These are phyloP conservation scores for Capsella bursapastoris DNA, from an alignment of 345 rosid species.

Conservation along the genomic window DNA sequence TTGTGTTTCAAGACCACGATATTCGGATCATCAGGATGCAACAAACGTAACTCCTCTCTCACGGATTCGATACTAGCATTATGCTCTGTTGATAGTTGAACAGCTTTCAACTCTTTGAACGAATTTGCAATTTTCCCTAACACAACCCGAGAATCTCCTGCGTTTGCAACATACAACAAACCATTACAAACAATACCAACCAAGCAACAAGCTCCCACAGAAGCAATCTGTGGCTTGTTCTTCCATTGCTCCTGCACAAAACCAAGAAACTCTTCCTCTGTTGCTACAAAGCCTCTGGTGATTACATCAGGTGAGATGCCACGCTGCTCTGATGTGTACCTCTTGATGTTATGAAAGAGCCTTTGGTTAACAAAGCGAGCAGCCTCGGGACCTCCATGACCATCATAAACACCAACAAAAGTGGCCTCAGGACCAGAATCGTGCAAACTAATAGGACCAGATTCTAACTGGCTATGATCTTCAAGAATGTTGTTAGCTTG, in stretches of 20 bases:
- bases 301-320: slow-evolving; percentile 89
- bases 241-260: slow-evolving; percentile 75
- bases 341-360: slow-evolving; percentile 69
- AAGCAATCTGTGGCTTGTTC: slow-evolving; percentile 80
- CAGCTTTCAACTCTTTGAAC: slow-evolving; percentile 70
- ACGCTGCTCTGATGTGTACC: slow-evolving; percentile 63
- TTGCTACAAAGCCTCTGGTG: slow-evolving; percentile 77
- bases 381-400: slow-evolving; percentile 99
- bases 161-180: slow-evolving; percentile 80
- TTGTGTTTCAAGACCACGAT: slow-evolving; percentile 90
- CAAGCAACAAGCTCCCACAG: slow-evolving; percentile 93
- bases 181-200: slow-evolving; percentile 88
- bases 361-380: slow-evolving; percentile 78
- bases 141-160: slow-evolving; percentile 94
- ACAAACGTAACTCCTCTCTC: slow-evolving; percentile 79
- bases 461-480: slow-evolving; percentile 89
- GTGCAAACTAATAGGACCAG: slow-evolving; percentile 83
- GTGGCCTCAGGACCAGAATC: slow-evolving; percentile 89
- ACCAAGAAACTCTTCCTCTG: slow-evolving; percentile 90
- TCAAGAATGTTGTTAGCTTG: slow-evolving; percentile 85
- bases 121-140: slow-evolving; percentile 65
- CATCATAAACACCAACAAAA: slow-evolving; percentile 97
- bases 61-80: slow-evolving; percentile 86
- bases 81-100: slow-evolving; percentile 89
- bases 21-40: slow-evolving; percentile 97